These are phyloP conservation scores for Neopestalotiopsis sp. DNA, from an alignment of 2,329 filamentous ascomycete species.

Conservation along the genomic window DNA sequence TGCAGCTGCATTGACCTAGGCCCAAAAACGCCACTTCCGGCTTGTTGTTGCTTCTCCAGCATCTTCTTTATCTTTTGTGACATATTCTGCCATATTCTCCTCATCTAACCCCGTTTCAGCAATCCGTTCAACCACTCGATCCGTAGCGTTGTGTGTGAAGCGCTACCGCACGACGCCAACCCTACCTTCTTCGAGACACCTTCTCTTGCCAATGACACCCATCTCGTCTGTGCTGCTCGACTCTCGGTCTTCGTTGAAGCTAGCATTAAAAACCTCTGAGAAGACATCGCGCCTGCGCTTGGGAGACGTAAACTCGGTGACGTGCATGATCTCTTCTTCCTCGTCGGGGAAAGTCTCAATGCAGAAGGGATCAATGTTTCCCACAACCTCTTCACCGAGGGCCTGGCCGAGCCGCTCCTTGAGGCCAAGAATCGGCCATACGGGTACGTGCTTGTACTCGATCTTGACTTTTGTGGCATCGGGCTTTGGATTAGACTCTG, in stretches of 20 bases:
- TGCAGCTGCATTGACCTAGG: background rate
- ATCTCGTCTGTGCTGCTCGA: constrained; percentile 24
- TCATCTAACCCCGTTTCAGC: constrained; percentile 11
- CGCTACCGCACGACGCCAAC: constrained; percentile 34
- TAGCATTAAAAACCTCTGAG: constrained; percentile 36
- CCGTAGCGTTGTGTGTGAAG: background rate
- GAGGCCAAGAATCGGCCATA: constrained; percentile 61
- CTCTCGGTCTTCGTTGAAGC: constrained; percentile 37
- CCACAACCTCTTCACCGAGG: constrained; percentile 57
- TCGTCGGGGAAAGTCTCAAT: constrained; percentile 54
- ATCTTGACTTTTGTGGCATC: constrained; percentile 48
- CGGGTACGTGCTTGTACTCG: constrained; percentile 53
- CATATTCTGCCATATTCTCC: background rate
- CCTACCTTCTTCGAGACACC: constrained; percentile 33
- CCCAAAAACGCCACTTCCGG: background rate
- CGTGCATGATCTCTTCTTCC: constrained; percentile 22
- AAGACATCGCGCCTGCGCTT: constrained; percentile 34
- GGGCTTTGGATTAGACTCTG: constrained; percentile 44
- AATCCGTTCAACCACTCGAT: constrained; percentile 2
- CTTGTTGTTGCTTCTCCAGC: background rate
- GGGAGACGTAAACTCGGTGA: constrained; percentile 21
- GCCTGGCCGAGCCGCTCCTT: constrained; percentile 60
- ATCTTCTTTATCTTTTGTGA: background rate
- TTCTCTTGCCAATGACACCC: constrained; percentile 30
- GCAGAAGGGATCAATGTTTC: constrained; percentile 43